Percentiles rank a stretch among this genome's conserved stretches.
Conservation (phyloP, 2,329 filamentous ascomycete genomes). For the Uncinocarpus reesii region DNA sequence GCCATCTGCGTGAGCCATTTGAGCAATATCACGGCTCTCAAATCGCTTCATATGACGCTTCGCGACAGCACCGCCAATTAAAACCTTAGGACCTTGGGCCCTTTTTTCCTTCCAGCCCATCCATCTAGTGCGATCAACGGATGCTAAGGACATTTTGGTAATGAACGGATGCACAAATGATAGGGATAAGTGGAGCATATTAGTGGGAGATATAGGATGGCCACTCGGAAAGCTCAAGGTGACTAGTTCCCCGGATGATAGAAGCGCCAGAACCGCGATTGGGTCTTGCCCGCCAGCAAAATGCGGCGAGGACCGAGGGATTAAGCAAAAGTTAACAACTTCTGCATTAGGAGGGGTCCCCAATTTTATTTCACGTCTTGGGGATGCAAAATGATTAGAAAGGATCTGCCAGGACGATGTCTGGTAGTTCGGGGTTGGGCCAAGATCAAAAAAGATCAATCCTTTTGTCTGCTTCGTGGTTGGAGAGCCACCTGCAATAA, state of each 20-base stretch:
- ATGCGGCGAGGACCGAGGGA: constrained; percentile 73
- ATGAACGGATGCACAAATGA: constrained; percentile 87
- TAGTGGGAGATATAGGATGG: constrained; percentile 80
- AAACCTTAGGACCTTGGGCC: constrained; percentile 62
- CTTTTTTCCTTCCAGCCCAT: constrained; percentile 80
- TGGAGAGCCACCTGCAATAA: constrained; percentile 72
- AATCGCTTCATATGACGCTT: constrained; percentile 61
- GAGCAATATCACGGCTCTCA: constrained; percentile 72
- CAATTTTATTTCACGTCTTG: constrained; percentile 60
- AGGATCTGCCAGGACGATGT: constrained; percentile 85
- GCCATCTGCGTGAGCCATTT: constrained; percentile 81
- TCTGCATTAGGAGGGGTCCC: constrained; percentile 67
- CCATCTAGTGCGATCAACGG: constrained; percentile 71
- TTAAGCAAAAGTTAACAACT: constrained; percentile 67
- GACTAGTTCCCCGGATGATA: constrained; percentile 78
- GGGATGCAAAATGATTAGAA: constrained; percentile 64
- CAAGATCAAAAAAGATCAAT: constrained; percentile 81
- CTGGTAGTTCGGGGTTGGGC: constrained; percentile 76
- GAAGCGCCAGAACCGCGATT: constrained; percentile 66
- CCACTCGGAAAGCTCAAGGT: constrained; percentile 89
- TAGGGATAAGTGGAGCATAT: constrained; percentile 79
- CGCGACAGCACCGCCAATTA: constrained; percentile 68
- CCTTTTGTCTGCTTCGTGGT: constrained; percentile 60
- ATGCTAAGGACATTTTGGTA: constrained; percentile 59
- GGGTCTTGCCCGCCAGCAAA: constrained; percentile 85